Evolutionary conservation across 2,329 filamentous ascomycete genomes (phyloP).

Genomic region (Hortaea werneckii): DNA sequence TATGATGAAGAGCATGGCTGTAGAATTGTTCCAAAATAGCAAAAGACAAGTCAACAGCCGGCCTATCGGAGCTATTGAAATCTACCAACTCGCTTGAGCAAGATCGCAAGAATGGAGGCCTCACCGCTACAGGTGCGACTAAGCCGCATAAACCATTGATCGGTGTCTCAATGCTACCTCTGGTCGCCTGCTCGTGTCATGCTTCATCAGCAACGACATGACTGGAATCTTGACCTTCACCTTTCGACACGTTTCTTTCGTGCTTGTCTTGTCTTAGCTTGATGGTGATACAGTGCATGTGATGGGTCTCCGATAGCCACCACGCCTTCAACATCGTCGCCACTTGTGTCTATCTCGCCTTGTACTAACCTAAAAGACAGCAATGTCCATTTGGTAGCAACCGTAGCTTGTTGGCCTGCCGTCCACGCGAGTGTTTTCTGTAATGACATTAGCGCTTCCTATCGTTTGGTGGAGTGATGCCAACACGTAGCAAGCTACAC

Average conservation of each 20-base stretch:
- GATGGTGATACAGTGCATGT: background rate
- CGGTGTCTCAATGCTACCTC: slow-evolving; percentile 20
- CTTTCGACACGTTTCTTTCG: background rate
- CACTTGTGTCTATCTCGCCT: background rate
- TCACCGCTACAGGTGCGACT: slow-evolving; percentile 18
- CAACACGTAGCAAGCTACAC: too few species aligned
- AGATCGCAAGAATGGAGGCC: slow-evolving; percentile 28
- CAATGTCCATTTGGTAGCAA: too few species aligned
- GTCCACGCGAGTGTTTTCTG: too few species aligned
- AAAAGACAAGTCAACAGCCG: slow-evolving; percentile 16
- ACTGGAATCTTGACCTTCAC: background rate
- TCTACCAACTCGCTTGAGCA: slow-evolving; percentile 18
- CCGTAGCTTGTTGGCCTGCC: too few species aligned
- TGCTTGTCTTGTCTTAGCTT: background rate
- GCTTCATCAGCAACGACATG: too few species aligned
- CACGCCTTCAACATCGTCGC: too few species aligned
- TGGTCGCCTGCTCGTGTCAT: background rate
- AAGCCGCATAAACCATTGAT: slow-evolving; percentile 27
- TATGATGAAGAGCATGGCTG: slow-evolving; percentile 16
- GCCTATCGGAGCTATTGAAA: slow-evolving; percentile 27
- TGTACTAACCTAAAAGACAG: background rate
- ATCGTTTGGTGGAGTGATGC: too few species aligned
- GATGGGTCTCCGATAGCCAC: background rate
- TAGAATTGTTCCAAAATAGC: slow-evolving; percentile 12
- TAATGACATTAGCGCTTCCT: too few species aligned